A percentile compares a stretch with the other conserved stretches of the same genome.
These are phyloP conservation scores for Simplicillium aogashimaense DNA, from an alignment of 2,329 filamentous ascomycete species.

Conservation along the genomic window DNA sequence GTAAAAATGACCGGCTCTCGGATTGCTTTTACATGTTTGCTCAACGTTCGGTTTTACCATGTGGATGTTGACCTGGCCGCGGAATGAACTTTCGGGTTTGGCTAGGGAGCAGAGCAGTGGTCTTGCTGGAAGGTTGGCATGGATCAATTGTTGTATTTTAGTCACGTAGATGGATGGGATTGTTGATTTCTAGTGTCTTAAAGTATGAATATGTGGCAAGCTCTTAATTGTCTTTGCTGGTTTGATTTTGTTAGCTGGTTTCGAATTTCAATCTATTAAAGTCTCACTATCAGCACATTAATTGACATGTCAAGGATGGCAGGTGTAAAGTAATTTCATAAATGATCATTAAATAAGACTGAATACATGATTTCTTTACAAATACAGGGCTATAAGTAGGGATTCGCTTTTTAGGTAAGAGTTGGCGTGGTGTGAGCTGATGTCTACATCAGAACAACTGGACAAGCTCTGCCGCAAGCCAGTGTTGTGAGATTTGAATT, in stretches of 20 bases:
- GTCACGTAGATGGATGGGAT: slow-evolving; percentile 1
- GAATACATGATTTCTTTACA: too few species aligned
- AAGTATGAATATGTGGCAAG: neutral
- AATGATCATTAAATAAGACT: too few species aligned
- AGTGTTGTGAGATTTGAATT: too few species aligned
- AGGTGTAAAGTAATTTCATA: too few species aligned
- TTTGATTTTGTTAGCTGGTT: slow-evolving; percentile 2
- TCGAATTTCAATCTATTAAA: slow-evolving; percentile 10
- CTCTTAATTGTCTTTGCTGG: slow-evolving; percentile 2
- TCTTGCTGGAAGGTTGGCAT: neutral
- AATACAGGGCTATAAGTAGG: too few species aligned
- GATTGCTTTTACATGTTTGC: slow-evolving; percentile 1
- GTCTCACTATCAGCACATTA: slow-evolving; percentile 6
- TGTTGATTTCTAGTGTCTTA: neutral
- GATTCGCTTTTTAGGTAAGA: too few species aligned
- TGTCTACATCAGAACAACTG: too few species aligned
- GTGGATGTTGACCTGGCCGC: slow-evolving; percentile 1
- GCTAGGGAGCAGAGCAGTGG: neutral
- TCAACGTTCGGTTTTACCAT: neutral
- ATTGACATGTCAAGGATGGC: too few species aligned
- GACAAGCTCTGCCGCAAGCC: too few species aligned
- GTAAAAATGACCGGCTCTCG: slow-evolving; percentile 6
- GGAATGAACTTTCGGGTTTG: neutral
- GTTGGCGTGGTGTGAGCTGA: too few species aligned
- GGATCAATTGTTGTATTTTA: slow-evolving; percentile 4